Base-by-base conservation (phyloP, 495 filamentous ascomycete genomes). In the Oleoguttula mirabilis region DNA sequence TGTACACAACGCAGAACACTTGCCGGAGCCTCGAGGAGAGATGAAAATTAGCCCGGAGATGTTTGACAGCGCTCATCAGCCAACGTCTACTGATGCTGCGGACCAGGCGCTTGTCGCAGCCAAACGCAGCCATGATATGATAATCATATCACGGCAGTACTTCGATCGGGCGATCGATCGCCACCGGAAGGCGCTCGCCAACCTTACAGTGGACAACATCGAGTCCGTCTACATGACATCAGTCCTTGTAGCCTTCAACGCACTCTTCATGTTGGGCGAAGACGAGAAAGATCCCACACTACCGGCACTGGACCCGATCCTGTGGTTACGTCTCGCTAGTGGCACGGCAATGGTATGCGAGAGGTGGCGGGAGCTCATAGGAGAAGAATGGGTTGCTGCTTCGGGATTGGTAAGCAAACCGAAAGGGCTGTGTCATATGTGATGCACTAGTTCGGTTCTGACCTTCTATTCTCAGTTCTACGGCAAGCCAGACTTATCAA, bases 111-210 rank as follows among this genome's bases (percentile, higher is more conserved):
- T n/a, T n/a, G n/a, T 15, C 20, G 16, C 33, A 19, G 3, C 16
- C 3, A 38, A 32, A 15, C 43, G 35, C 4, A 38, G 35, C 8
- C 15, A 4, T 21, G 35, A 45, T 3, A 40, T 47, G 44, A 27
- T 47, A 21, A 19, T 12, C 5, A 17, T 20, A 4, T 41, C 36
- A 2, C 36, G 44, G 5, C 4, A 34, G 14, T 47, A 40, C 21
- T 25, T 41, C 44, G 44, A 47, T 14, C 44, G 44, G 3, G 36
- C 44, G 6, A 47, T 47, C 16, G 44, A 47, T 3, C 36, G 44
- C 15, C 28, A 47, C 15, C 36, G 37, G 3, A 10, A 15, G 17
- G 21, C 44, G 10, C 36, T 47, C 21, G 10, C 7, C 6, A 27
- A 40, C 4, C 30, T 47, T 2, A 41, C 16, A 3, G 12, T 40